These are phyloP conservation scores for Xylaria hypoxylon DNA, from an alignment of 2,329 filamentous ascomycete genomes.

Conservation along the genomic window DNA sequence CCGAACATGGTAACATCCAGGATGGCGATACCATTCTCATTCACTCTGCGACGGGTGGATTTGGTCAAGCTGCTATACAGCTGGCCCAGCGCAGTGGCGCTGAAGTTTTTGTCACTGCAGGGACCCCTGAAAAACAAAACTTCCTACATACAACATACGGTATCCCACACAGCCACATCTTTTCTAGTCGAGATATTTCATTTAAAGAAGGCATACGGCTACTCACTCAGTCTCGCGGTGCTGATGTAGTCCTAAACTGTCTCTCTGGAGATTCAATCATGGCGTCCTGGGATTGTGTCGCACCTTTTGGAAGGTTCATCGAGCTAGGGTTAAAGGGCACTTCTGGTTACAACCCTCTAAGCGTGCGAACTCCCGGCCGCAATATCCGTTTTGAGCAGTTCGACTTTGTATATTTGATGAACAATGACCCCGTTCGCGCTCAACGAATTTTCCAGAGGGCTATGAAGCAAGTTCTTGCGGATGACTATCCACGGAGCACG, in stretches of 20 bases:
- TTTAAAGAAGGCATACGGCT: conserved; percentile 33
- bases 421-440: conserved; percentile 28
- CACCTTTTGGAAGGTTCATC: conserved; percentile 45
- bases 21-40: conserved; percentile 36
- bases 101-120: conserved; percentile 35
- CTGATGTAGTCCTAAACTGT: conserved; percentile 40
- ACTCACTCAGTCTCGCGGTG: conserved; percentile 32
- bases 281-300: conserved; percentile 49
- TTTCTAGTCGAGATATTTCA: conserved; percentile 34
- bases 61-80: conserved; percentile 33
- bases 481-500: conserved; percentile 9
- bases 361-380: conserved; percentile 32
- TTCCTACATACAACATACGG: conserved; percentile 31
- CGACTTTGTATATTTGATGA: conserved; percentile 32
- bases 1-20: conserved; percentile 39
- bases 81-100: conserved; percentile 20
- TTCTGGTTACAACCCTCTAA: conserved; percentile 18
- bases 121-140: conserved; percentile 32
- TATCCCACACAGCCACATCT: conserved; percentile 36
- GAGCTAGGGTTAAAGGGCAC: conserved; percentile 40
- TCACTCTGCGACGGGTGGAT: conserved; percentile 29
- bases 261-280: conserved; percentile 35
- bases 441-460: conserved; percentile 38
- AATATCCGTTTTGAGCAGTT: conserved; percentile 39
- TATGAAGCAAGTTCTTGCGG: conserved; percentile 24